Evolutionary conservation across 192 early-diverging fungal genomes (phyloP), one percentile per base, ranked within the genome.

Genomic region (Linnemannia elongata): DNA sequence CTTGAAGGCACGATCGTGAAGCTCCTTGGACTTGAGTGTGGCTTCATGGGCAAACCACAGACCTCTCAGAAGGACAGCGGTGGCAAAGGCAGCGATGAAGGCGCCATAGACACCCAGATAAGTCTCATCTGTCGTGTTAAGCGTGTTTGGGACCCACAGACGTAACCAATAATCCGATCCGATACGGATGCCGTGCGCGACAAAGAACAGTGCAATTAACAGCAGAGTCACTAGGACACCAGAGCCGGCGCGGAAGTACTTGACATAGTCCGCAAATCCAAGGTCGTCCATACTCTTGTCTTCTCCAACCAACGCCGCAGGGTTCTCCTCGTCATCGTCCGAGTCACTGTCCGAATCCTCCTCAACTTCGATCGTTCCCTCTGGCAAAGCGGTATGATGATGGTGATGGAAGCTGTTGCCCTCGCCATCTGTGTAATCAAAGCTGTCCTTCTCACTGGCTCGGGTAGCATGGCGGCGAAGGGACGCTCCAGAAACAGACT

Each of bases 251-350:
- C 27, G 42, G 35, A 82, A 77, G 55, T 82, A 82, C 70, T 82
- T 82, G 69, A 63, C 44, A 68, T 82, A 82, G 57, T 82, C 81
- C 15, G 81, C 75, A 6, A 82, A 47, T n/a, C 81, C 81, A 22
- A 82, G 70, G 24, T 82, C 81, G 38, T 82, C 81, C 81, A 82
- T 82, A 39, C 75, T 82, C 54, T 82, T 77, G 57, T 82, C 81
- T 1, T 76, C 73, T n/a, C 75, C 81, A 73, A 82, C 77, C 75
- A 77, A 52, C 1, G 36, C 42, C 0, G 70, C 75, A 6, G 12
- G 75, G 5, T n/a, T 57, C 20, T 45, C 75, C 47, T 71, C 68
- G 10, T 76, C 75, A 0, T 60, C 75, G n/a, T 76, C 68, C 0
- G 69, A 52, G 24, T 73, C 70, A 5, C 77, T 70, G 12, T 76